Evolutionary conservation across 345 rosid genomes (phyloP).

Genomic region (Draba incana): DNA sequence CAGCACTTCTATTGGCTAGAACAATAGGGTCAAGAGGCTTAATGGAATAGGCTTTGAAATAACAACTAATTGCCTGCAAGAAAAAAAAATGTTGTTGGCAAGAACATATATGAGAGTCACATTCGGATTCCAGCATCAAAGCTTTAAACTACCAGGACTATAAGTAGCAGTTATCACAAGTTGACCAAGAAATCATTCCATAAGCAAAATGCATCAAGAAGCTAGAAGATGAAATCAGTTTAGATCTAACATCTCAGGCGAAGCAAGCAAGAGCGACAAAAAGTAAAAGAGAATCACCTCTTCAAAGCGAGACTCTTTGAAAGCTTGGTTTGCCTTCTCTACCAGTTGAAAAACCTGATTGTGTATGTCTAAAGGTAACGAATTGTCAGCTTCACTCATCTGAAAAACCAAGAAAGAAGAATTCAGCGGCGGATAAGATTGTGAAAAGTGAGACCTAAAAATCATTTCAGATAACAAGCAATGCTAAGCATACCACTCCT

Average conservation of each 20-base stretch:
- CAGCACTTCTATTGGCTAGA: constrained; percentile 79
- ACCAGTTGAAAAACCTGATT: constrained; percentile 66
- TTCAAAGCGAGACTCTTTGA: constrained; percentile 67
- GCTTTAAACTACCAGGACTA: background rate
- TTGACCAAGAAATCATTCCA: constrained; percentile 11
- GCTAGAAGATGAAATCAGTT: background rate
- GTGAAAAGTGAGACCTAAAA: too few relatives aligned
- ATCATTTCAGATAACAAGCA: too few relatives aligned
- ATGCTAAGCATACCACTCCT: background rate
- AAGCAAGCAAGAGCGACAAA: background rate
- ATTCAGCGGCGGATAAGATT: too few relatives aligned
- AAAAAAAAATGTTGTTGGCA: constrained; percentile 17
- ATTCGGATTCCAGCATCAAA: constrained; percentile 23
- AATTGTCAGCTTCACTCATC: constrained; percentile 70
- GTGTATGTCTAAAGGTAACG: constrained; percentile 63
- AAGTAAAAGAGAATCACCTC: constrained; percentile 48
- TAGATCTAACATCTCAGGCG: constrained; percentile 8
- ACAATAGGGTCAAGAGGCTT: constrained; percentile 75
- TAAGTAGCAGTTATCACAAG: background rate
- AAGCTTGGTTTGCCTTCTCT: constrained; percentile 68
- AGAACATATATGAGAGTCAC: background rate
- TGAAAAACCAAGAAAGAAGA: constrained; percentile 39
- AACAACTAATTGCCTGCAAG: constrained; percentile 69
- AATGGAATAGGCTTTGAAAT: constrained; percentile 74
- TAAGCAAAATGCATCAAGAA: background rate